Base-by-base conservation (phyloP, 2,329 filamentous ascomycete species). In the Trichoderma sp. region DNA sequence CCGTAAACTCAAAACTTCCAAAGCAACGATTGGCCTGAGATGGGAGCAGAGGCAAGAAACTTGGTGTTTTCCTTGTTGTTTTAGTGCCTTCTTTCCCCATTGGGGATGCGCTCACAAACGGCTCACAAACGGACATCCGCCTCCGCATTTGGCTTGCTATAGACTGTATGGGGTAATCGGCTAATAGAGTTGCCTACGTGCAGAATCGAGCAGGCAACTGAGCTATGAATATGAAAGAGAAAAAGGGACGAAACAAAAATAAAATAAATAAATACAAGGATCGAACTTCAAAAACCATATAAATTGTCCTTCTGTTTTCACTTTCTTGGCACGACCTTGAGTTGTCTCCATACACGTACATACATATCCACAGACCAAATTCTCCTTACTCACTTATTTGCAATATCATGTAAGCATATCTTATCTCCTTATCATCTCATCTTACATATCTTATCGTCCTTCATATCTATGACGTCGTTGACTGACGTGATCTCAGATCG, bases 391-490 rank as follows among this genome's bases (percentile, higher is more conserved):
- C 2, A 33, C 33, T 3, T 11, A 19, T 2, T 21, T 49, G 33
- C 5, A 10, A 24, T 49, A 8, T 43, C n/a, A 43, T n/a, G 19
- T 43, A 43, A 43, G n/a, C 11, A 10, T 13, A 8, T 13, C 47
- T 49, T 35, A 33, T 33, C 31, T 7, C 4, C 37, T 40, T 40
- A 43, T 24, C 33, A 55, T 5, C 37, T 1, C 35, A 57, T 47
- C 63, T n/a, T n/a, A n/a, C n/a, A 14, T 58, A 35, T 35, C 40
- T 43, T 43, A 43, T 24, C 33, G 21, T 1, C 27, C 27, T 0
- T 21, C 63, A 14, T 58, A 58, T 66, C 63, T 47, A 66, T 66
- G 63, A 66, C 63, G 49, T 66, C 63, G 58, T 8, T 7, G 35
- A 8, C 24, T 27, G 16, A 21, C 27, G 49, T 58, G 27, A 58